Percentiles rank a stretch among this genome's conserved stretches.
These are phyloP conservation scores for Neckera pumila DNA, from an alignment of 225 moss, liverwort and hornwort species.

Conservation along the genomic window DNA sequence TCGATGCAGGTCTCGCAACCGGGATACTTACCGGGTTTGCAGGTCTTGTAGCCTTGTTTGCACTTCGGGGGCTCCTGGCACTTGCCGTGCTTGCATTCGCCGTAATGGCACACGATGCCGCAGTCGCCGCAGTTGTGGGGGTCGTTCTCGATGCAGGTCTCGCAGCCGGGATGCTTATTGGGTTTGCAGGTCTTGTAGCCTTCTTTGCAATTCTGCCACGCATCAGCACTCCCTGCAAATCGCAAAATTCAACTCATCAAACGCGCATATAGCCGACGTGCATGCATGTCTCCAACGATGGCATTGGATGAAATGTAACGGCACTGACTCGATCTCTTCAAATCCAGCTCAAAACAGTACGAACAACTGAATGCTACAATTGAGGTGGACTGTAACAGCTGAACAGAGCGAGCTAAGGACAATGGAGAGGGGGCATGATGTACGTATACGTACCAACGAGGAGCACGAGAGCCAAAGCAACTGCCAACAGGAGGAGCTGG, in stretches of 20 bases:
- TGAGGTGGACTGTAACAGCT: not conserved
- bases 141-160: not conserved
- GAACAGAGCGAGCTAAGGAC: not conserved
- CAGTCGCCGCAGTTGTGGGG: not conserved
- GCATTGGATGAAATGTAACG: not conserved
- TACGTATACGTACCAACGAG: not conserved
- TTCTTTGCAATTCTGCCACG: not conserved
- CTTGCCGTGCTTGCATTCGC: not conserved
- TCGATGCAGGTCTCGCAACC: constrained; percentile 12
- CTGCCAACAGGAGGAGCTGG: not conserved
- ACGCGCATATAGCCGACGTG: not conserved
- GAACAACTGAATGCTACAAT: not conserved
- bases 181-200: not conserved
- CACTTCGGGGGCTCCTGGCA: not conserved
- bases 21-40: not conserved
- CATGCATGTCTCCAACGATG: not conserved
- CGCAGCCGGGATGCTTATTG: not conserved
- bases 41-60: not conserved
- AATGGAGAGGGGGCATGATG: not conserved
- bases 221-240: not conserved
- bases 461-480: not conserved
- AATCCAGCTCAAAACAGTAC: too few species aligned
- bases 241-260: not conserved
- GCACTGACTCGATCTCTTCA: not conserved
- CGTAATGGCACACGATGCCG: not conserved